These are phyloP conservation scores for Stemphylium lycopersici DNA, from an alignment of 2,329 filamentous ascomycete species.

Conservation along the genomic window DNA sequence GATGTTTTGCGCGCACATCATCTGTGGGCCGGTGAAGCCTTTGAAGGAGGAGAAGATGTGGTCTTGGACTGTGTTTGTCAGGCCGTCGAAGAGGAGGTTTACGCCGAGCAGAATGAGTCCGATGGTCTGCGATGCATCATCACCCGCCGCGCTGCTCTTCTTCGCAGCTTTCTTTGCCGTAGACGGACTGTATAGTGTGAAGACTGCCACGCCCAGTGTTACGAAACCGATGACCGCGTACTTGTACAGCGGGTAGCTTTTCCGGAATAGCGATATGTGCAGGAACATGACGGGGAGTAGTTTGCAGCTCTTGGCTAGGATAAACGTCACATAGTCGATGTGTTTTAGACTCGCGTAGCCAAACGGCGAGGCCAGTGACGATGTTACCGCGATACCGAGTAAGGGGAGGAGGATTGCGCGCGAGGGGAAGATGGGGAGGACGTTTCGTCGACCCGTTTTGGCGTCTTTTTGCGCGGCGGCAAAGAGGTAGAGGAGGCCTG, in stretches of 20 bases:
- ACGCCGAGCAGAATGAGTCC: slow-evolving; percentile 83
- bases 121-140: slow-evolving; percentile 68
- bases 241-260: slow-evolving; percentile 91
- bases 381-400: slow-evolving; percentile 83
- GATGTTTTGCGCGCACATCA: slow-evolving; percentile 98
- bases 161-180: slow-evolving; percentile 48
- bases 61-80: slow-evolving; percentile 97
- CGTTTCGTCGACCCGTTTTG: slow-evolving; percentile 34
- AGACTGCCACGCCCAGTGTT: slow-evolving; percentile 89
- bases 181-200: slow-evolving; percentile 79
- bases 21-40: slow-evolving; percentile 88
- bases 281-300: slow-evolving; percentile 98
- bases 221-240: slow-evolving; percentile 92
- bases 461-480: slow-evolving; percentile 62
- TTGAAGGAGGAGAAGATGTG: slow-evolving; percentile 82
- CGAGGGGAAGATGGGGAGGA: slow-evolving; percentile 75
- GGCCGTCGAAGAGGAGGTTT: slow-evolving; percentile 92
- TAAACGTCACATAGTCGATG: slow-evolving; percentile 97
- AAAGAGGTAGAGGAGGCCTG: slow-evolving; percentile 80
- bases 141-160: slow-evolving; percentile 59
- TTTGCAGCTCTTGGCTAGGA: slow-evolving; percentile 97
- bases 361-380: slow-evolving; percentile 89
- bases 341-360: slow-evolving; percentile 91
- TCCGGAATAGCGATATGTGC: slow-evolving; percentile 89
- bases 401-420: slow-evolving; percentile 76